Base-by-base conservation (phyloP, 345 rosid species). In the Cardiospermum halicacabum region DNA sequence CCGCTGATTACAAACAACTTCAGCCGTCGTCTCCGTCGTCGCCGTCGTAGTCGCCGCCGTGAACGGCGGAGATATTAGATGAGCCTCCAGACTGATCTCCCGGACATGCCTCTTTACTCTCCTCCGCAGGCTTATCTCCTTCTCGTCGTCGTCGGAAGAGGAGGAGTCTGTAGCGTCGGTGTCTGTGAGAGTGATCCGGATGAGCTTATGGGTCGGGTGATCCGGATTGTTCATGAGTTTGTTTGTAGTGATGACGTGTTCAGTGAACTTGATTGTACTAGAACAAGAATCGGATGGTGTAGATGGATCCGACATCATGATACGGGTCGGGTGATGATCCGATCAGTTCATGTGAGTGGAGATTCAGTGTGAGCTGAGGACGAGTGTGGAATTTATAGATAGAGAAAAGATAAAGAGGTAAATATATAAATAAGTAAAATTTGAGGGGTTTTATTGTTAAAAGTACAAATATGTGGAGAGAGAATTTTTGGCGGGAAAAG, bases 161-260 rank as follows among this genome's bases (percentile, higher is more conserved):
- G 84, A 80, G 45, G 84, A 77, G 60, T 80, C 84, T 25, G 84
- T 80, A 64, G 84, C 84, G 54, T 80, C 84, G 1, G 77, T 75
- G 71, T 80, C 84, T 19, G 81, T 77, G 69, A 68, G 43, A 22
- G 78, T 72, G 45, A 80, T 77, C 32, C 81, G 67, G 3, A 80
- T 70, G 0, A 42, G 12, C 28, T 39, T 63, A 6, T n/a, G 67
- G 2, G 54, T 36, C 12, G 12, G 45, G 1, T 3, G 58, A 55
- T 3, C 58, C 5, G 42, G n/a, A 7, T 18, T 11, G 42, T n/a
- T 16, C 32, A 32, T 12, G 32, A 9, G 15, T 37, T 58, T 58
- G 8, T 27, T 36, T 1, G 65, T 68, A 42, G 59, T 50, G 53
- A 51, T 16, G 0, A 68, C 59, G 1, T 50, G 72, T 27, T 59